phyloP scores from a whole-genome alignment of 441 rosid genomes.

The Croton laevigatus region DNA sequence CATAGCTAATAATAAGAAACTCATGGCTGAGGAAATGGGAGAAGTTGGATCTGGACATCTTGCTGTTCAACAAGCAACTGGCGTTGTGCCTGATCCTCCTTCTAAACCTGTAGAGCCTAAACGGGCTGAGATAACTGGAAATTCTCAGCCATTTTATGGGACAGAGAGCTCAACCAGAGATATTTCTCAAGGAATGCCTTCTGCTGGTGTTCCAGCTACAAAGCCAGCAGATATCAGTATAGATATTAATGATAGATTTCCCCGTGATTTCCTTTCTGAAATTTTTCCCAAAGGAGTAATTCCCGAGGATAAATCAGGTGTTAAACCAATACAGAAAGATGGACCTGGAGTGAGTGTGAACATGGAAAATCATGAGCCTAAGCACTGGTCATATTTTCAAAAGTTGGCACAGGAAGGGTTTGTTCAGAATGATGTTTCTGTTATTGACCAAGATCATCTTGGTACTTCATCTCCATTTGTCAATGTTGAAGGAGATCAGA shows the following conservation, averaged over 20 bases:
- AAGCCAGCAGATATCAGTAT: slow-evolving; percentile 62
- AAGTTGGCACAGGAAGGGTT: slow-evolving; percentile 65
- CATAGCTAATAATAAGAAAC: slow-evolving; percentile 23
- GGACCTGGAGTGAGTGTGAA: slow-evolving; percentile 70
- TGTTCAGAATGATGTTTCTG: slow-evolving; percentile 48
- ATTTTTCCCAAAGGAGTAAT: slow-evolving; percentile 59
- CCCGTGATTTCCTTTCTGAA: slow-evolving; percentile 77
- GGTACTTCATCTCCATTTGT: slow-evolving; percentile 35
- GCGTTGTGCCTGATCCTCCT: slow-evolving; percentile 22
- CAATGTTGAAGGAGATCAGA: slow-evolving; percentile 35
- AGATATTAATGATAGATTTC: slow-evolving; percentile 79
- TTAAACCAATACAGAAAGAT: slow-evolving; percentile 45
- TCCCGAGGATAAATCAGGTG: slow-evolving; percentile 39
- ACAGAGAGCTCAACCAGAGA: slow-evolving; percentile 33
- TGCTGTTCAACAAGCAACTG: slow-evolving; percentile 28
- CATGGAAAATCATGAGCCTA: slow-evolving; percentile 77
- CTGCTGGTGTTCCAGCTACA: slow-evolving; percentile 34
- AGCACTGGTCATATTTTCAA: slow-evolving; percentile 83
- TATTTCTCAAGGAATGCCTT: slow-evolving; percentile 34
- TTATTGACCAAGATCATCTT: slow-evolving; percentile 71
- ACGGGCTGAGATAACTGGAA: slow-evolving; percentile 13
- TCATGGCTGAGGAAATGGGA: slow-evolving; percentile 20
- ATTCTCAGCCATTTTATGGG: slow-evolving; percentile 24
- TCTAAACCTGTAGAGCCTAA: slow-evolving; percentile 25
- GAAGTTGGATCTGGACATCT: slow-evolving; percentile 35